Conservation (phyloP, 2,329 filamentous ascomycete species). For the Monosporascus ibericus region DNA sequence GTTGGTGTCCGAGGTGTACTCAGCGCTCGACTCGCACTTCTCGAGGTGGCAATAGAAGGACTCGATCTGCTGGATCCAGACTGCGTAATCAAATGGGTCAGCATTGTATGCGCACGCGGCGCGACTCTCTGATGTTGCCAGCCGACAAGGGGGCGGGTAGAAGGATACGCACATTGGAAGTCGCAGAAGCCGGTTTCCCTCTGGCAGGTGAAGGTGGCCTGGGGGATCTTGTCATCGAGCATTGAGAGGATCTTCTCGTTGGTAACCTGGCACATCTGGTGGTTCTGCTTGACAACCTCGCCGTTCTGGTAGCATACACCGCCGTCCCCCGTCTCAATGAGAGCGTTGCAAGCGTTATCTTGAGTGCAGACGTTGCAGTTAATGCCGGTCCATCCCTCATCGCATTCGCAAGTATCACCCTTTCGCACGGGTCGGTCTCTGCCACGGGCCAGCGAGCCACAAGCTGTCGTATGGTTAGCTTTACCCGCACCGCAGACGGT, state of each 20-base stretch:
- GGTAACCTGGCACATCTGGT: slow-evolving; percentile 96
- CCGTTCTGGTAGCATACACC: slow-evolving; percentile 91
- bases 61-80: slow-evolving; percentile 91
- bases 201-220: slow-evolving; percentile 92
- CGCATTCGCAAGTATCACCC: slow-evolving; percentile 71
- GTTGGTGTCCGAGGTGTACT: slow-evolving; percentile 66
- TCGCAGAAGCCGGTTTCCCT: slow-evolving; percentile 71
- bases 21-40: slow-evolving; percentile 67
- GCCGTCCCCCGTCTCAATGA: slow-evolving; percentile 77
- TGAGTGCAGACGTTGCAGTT: slow-evolving; percentile 95
- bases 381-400: slow-evolving; percentile 91
- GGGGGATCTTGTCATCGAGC: slow-evolving; percentile 76
- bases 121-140: too few species aligned
- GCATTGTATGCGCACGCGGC: not conserved
- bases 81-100: slow-evolving; percentile 34
- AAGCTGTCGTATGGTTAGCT: slow-evolving; percentile 45
- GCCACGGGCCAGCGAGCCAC: slow-evolving; percentile 79
- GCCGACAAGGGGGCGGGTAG: not conserved
- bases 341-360: slow-evolving; percentile 74
- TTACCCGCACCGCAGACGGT: too few species aligned
- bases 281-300: slow-evolving; percentile 87
- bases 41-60: slow-evolving; percentile 94
- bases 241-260: slow-evolving; percentile 89
- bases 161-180: slow-evolving; percentile 70
- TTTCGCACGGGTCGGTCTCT: slow-evolving; percentile 70